Percentiles rank a stretch among this genome's conserved stretches.
phyloP scores from a whole-genome alignment of 2,329 filamentous ascomycete genomes.

The Juglanconis sp. region DNA sequence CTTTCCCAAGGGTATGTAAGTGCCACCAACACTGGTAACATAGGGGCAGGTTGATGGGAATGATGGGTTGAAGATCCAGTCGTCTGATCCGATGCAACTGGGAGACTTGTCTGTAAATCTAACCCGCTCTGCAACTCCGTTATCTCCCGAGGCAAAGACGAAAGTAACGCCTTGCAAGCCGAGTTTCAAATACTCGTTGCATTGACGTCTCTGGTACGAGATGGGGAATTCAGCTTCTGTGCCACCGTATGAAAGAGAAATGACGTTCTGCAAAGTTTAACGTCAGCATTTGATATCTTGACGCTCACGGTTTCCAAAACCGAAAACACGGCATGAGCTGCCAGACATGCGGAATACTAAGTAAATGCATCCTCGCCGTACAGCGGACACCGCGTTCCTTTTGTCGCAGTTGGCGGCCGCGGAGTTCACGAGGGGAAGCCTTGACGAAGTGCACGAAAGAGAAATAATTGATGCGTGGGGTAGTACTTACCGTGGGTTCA shows the following conservation, averaged over 20 bases:
- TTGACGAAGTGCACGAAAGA: no score
- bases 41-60: slow-evolving; percentile 50
- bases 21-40: slow-evolving; percentile 24
- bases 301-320: no score
- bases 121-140: slow-evolving; percentile 32
- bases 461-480: no score
- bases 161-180: slow-evolving; percentile 46
- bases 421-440: no score
- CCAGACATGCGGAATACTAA: no score
- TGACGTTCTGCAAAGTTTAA: slow-evolving; percentile 38
- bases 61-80: slow-evolving; percentile 44
- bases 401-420: no score
- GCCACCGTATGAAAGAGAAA: slow-evolving; percentile 55
- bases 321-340: no score
- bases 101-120: neutral
- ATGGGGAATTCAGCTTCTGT: slow-evolving; percentile 51
- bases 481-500: slow-evolving; percentile 38
- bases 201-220: slow-evolving; percentile 50
- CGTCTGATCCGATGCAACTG: slow-evolving; percentile 30
- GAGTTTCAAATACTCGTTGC: slow-evolving; percentile 51
- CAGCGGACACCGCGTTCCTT: no score
- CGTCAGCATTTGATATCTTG: neutral
- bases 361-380: no score
- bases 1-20: slow-evolving; percentile 9
- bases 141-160: slow-evolving; percentile 46